Evolutionary conservation across 768 basidiomycete genomes (phyloP).

Genomic region (Heimioporus sp.): DNA sequence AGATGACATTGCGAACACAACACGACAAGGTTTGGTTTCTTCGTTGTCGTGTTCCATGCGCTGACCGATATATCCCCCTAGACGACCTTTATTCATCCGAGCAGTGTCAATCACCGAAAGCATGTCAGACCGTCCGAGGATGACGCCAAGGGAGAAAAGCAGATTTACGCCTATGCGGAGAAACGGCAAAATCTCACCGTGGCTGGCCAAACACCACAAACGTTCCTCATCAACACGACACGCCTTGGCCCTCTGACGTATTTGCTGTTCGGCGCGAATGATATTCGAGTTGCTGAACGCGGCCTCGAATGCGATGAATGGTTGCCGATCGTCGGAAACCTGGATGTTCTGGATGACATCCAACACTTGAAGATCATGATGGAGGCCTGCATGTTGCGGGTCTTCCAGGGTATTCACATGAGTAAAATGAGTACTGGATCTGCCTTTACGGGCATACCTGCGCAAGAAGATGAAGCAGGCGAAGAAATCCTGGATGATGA

Average conservation of each 20-base stretch:
- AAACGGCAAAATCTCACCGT: conserved; percentile 75
- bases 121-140: conserved; percentile 28
- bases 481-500: conserved; percentile 45
- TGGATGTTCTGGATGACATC: conserved; percentile 78
- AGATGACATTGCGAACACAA: conserved; percentile 66
- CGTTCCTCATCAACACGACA: conserved; percentile 76
- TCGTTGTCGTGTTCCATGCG: not conserved
- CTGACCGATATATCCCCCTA: conserved; percentile 30
- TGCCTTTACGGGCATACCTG: conserved; percentile 33
- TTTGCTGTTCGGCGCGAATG: conserved; percentile 86
- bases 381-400: conserved; percentile 83
- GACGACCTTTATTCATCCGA: conserved; percentile 78
- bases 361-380: conserved; percentile 75
- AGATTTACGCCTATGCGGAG: conserved; percentile 79
- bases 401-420: conserved; percentile 79
- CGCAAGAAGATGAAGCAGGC: conserved; percentile 52
- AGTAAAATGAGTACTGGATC: conserved; percentile 31
- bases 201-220: conserved; percentile 49
- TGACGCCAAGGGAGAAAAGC: conserved; percentile 50
- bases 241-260: conserved; percentile 87
- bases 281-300: conserved; percentile 62
- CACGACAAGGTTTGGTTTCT: conserved; percentile 70
- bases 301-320: conserved; percentile 89
- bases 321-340: conserved; percentile 78
- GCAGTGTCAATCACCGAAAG: conserved; percentile 80